Evolutionary conservation across 1,139 yeast genomes (phyloP).

Genomic region (Blastobotrys persicus): DNA sequence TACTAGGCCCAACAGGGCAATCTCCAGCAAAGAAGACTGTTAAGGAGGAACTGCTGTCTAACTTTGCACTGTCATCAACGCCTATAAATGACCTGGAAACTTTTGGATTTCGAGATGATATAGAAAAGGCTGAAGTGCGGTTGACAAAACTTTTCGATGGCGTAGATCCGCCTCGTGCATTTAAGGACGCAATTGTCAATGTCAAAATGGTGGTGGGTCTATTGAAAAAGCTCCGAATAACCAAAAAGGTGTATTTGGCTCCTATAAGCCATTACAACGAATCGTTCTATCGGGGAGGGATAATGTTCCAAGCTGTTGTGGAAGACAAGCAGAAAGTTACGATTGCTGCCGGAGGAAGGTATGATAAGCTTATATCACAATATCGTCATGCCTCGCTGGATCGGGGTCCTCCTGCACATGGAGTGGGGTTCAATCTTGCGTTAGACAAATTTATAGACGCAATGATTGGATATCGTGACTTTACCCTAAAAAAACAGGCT

Average conservation of each 20-base stretch:
- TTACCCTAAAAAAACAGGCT: conserved; percentile 20
- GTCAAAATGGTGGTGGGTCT: conserved; percentile 55
- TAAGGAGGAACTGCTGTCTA: conserved; percentile 62
- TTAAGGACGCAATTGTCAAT: conserved; percentile 62
- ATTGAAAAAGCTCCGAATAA: conserved; percentile 59
- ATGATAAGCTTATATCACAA: conserved; percentile 65
- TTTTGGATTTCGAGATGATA: conserved; percentile 70
- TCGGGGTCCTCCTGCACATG: conserved; percentile 49
- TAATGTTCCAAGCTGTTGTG: conserved; percentile 84
- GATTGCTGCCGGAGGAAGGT: conserved; percentile 90
- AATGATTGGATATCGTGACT: conserved; percentile 42
- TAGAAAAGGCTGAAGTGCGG: conserved; percentile 60
- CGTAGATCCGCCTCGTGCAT: conserved; percentile 58
- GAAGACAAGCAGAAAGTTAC: conserved; percentile 48
- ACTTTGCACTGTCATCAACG: conserved; percentile 74
- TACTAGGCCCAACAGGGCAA: conserved; percentile 73
- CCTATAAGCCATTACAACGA: conserved; percentile 84
- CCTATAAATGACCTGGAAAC: conserved; percentile 75
- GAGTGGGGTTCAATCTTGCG: conserved; percentile 82
- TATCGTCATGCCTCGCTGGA: conserved; percentile 53
- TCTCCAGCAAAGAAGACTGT: conserved; percentile 66
- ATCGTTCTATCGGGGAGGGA: conserved; percentile 70
- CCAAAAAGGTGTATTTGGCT: conserved; percentile 48
- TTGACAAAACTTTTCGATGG: conserved; percentile 71
- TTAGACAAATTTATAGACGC: conserved; percentile 56